These are phyloP conservation scores for Pichia sp. DNA, from an alignment of 1,139 yeast genomes.

Conservation along the genomic window DNA sequence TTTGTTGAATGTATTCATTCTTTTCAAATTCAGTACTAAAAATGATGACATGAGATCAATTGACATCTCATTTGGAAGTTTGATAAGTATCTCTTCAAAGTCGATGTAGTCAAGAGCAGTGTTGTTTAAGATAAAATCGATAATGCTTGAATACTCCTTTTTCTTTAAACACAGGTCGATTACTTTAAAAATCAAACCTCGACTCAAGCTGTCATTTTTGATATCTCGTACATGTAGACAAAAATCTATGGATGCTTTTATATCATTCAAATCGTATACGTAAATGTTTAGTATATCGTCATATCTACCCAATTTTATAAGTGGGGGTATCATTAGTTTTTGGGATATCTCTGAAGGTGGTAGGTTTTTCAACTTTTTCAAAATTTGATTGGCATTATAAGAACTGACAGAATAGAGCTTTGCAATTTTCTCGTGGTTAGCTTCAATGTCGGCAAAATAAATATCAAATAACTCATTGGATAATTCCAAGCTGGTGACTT, in stretches of 20 bases:
- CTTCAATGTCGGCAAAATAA: conserved; percentile 39
- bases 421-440: conserved; percentile 25
- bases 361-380: conserved; percentile 24
- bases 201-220: conserved; percentile 16
- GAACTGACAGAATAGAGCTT: conserved; percentile 28
- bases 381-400: conserved; percentile 35
- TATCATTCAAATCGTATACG: conserved; percentile 55
- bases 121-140: conserved; percentile 31
- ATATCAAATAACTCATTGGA: conserved; percentile 54
- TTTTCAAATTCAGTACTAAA: conserved; percentile 45
- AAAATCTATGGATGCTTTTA: conserved; percentile 54
- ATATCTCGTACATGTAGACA: conserved; percentile 35
- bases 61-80: conserved; percentile 49
- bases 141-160: conserved; percentile 16
- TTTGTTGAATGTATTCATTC: conserved; percentile 31
- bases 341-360: conserved; percentile 22
- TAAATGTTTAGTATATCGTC: conserved; percentile 61
- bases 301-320: conserved; percentile 59
- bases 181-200: conserved; percentile 19
- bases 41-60: conserved; percentile 43
- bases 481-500: conserved; percentile 41
- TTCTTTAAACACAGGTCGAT: conserved; percentile 22
- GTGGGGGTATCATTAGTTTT: conserved; percentile 52
- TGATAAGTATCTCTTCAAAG: conserved; percentile 44
- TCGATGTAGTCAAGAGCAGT: conserved; percentile 50